Percentiles rank a stretch among this genome's conserved stretches.
Conservation (phyloP, 78 protist genomes). For the Planoprotostelium fungivorum region DNA sequence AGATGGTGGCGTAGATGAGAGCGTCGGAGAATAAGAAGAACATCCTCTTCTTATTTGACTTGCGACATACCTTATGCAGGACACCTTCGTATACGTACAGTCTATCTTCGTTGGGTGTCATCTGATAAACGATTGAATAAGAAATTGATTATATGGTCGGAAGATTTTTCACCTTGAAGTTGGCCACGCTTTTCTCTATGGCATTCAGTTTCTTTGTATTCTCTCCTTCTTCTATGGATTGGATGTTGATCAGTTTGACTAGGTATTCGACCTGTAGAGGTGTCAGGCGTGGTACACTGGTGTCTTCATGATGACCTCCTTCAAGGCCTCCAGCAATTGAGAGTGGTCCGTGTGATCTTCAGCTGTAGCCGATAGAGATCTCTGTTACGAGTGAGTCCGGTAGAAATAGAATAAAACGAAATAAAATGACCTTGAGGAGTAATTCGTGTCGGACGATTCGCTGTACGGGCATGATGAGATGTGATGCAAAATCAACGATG, state of each 20-base stretch:
- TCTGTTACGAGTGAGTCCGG: neutral
- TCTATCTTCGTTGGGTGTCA: neutral
- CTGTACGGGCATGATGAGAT: neutral
- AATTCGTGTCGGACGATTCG: neutral
- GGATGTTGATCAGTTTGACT: neutral
- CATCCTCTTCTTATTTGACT: neutral
- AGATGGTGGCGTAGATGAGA: neutral
- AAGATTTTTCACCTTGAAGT: neutral
- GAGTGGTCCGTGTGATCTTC: neutral
- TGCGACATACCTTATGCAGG: neutral
- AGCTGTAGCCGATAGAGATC: neutral
- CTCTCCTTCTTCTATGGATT: neutral
- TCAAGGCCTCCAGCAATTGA: neutral
- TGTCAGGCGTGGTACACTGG: neutral
- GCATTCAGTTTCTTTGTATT: neutral
- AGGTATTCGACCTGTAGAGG: neutral
- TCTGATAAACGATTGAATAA: neutral
- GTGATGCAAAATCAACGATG: neutral
- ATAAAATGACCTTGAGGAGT: neutral
- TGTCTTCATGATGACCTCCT: neutral
- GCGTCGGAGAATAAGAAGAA: neutral
- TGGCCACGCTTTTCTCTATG: neutral
- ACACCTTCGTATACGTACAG: neutral
- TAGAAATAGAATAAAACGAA: too few relatives aligned
- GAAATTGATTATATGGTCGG: neutral